These are phyloP conservation scores for Leptosphaerulina australis DNA, from an alignment of 2,329 filamentous ascomycete species.

Conservation along the genomic window DNA sequence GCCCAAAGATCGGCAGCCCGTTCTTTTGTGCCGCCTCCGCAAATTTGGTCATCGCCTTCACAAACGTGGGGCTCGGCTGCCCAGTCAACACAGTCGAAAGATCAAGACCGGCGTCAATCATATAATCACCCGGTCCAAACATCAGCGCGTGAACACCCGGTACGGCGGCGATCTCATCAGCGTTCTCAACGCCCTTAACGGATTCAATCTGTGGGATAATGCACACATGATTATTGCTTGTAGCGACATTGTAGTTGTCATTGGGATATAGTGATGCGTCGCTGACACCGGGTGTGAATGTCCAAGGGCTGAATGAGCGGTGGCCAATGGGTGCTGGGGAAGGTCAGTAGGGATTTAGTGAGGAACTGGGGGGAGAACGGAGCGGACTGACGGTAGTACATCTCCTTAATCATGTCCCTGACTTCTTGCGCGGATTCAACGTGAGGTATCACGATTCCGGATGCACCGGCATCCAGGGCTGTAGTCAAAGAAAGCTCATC, in stretches of 20 bases:
- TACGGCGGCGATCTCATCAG: conserved; percentile 35
- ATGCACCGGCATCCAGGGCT: conserved; percentile 34
- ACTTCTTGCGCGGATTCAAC: conserved; percentile 33
- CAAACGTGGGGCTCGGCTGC: conserved; percentile 25
- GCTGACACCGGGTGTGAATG: conserved; percentile 29
- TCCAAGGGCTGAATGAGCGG: conserved; percentile 38
- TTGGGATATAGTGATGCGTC: conserved; percentile 29
- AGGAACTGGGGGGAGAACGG: too few relatives aligned
- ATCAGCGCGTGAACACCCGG: conserved; percentile 33
- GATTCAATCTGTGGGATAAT: conserved; percentile 38
- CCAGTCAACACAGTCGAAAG: conserved; percentile 21
- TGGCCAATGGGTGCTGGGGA: conserved; percentile 24
- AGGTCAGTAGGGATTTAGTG: background rate
- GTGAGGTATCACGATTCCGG: conserved; percentile 34
- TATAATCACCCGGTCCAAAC: conserved; percentile 35
- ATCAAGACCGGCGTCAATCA: conserved; percentile 35
- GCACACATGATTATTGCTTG: conserved; percentile 34
- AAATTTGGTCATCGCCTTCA: conserved; percentile 29
- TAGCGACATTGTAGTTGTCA: conserved; percentile 33
- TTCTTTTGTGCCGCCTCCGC: conserved; percentile 30
- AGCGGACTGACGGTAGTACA: conserved; percentile 25
- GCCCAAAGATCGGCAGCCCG: conserved; percentile 32
- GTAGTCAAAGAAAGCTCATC: conserved; percentile 32
- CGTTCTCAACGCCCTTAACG: conserved; percentile 34
- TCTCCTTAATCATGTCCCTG: conserved; percentile 31